These are phyloP conservation scores for Verticillium nubilum DNA, from an alignment of 2,329 filamentous ascomycete species.

Conservation along the genomic window DNA sequence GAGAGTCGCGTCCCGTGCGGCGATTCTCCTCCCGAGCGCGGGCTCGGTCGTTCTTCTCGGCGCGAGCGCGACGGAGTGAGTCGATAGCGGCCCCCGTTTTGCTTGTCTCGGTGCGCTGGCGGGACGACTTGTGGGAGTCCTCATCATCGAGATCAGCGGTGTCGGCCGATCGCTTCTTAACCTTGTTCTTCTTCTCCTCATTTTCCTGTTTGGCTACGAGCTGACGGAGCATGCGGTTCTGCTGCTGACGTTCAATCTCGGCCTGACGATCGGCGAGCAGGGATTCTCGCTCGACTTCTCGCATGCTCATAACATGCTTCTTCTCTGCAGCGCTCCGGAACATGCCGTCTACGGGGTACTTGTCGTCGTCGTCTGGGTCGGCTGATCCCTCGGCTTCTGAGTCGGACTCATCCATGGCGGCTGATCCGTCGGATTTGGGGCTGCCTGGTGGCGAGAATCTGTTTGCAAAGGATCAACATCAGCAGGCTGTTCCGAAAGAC, in stretches of 20 bases:
- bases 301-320: conserved; percentile 73
- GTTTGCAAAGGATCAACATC: conserved; percentile 6
- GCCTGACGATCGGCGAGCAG: conserved; percentile 83
- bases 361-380: conserved; percentile 53
- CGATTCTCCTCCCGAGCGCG: conserved; percentile 57
- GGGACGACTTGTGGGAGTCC: conserved; percentile 63
- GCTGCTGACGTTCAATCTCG: conserved; percentile 74
- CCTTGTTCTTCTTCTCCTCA: conserved; percentile 54
- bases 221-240: conserved; percentile 75
- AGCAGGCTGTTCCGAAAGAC: neutral
- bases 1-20: conserved; percentile 42
- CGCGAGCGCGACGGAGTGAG: conserved; percentile 53
- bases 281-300: conserved; percentile 86
- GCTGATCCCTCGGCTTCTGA: conserved; percentile 45
- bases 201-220: conserved; percentile 65
- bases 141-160: conserved; percentile 73
- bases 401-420: conserved; percentile 84
- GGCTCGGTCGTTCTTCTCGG: conserved; percentile 60
- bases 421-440: conserved; percentile 71
- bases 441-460: conserved; percentile 68
- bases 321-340: conserved; percentile 72
- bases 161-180: conserved; percentile 73
- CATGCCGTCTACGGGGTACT: conserved; percentile 85
- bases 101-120: conserved; percentile 61
- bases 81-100: conserved; percentile 63